These are phyloP conservation scores for Sphagnum fallax DNA, from an alignment of 228 moss, liverwort and hornwort genomes.

Conservation along the genomic window DNA sequence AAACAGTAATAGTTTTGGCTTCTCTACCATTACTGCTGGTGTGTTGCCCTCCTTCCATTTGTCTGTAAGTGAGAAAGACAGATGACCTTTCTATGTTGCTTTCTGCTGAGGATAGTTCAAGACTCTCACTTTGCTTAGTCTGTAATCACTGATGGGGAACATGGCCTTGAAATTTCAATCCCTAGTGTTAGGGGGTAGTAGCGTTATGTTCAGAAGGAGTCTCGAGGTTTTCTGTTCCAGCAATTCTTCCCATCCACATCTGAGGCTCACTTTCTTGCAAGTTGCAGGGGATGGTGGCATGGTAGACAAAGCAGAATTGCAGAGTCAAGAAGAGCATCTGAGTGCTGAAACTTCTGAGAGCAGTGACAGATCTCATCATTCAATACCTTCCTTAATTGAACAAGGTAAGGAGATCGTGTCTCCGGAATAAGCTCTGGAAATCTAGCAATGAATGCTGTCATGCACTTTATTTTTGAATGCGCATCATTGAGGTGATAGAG, in stretches of 20 bases:
- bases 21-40: constrained; percentile 17
- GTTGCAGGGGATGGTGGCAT: neutral
- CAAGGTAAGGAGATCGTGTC: constrained; percentile 12
- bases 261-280: neutral
- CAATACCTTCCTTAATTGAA: constrained; percentile 15
- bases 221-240: too few relatives aligned
- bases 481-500: too few relatives aligned
- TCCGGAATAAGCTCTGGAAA: neutral
- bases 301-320: neutral
- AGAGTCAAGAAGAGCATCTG: neutral
- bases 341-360: neutral
- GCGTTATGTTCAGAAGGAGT: too few relatives aligned
- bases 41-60: constrained; percentile 1
- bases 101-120: neutral
- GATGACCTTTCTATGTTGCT: neutral
- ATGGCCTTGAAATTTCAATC: too few relatives aligned
- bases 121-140: too few relatives aligned
- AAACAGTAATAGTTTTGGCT: constrained; percentile 25
- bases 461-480: too few relatives aligned
- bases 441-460: too few relatives aligned
- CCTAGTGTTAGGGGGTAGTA: too few relatives aligned
- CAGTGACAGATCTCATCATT: neutral
- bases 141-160: too few relatives aligned
- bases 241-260: neutral
- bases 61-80: neutral